Conservation (phyloP, 2,329 filamentous ascomycete genomes). For the Hypoxylon sp. region DNA sequence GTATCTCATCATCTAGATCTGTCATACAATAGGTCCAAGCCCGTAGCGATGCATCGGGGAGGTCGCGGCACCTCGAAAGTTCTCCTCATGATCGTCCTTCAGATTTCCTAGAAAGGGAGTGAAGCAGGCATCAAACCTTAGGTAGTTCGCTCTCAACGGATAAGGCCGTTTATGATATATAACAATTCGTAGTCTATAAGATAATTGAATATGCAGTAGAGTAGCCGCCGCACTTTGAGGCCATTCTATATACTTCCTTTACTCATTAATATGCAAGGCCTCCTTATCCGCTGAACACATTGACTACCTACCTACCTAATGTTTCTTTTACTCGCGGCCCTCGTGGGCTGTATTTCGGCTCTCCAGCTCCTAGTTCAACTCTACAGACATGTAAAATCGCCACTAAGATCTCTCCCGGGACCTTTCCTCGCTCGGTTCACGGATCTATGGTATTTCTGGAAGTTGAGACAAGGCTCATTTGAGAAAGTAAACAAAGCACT, state of each 20-base stretch:
- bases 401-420: slow-evolving; percentile 50
- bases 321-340: neutral
- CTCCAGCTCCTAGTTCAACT: slow-evolving; percentile 4
- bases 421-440: slow-evolving; percentile 51
- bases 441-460: slow-evolving; percentile 52
- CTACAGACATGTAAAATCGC: slow-evolving; percentile 32
- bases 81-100: neutral
- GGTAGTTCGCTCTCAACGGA: neutral
- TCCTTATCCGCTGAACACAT: neutral
- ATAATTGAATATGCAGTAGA: neutral
- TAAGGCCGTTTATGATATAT: neutral
- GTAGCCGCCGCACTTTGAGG: neutral
- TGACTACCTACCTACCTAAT: neutral
- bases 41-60: neutral
- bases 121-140: neutral
- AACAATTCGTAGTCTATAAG: neutral
- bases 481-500: slow-evolving; percentile 51
- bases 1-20: neutral
- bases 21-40: neutral
- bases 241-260: neutral
- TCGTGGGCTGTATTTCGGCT: slow-evolving; percentile 7
- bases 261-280: neutral
- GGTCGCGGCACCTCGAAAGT: neutral
- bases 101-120: neutral
- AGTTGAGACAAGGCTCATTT: slow-evolving; percentile 50